Base-by-base conservation (phyloP, 495 filamentous ascomycete genomes). In the Podospora pseudopauciseta region DNA sequence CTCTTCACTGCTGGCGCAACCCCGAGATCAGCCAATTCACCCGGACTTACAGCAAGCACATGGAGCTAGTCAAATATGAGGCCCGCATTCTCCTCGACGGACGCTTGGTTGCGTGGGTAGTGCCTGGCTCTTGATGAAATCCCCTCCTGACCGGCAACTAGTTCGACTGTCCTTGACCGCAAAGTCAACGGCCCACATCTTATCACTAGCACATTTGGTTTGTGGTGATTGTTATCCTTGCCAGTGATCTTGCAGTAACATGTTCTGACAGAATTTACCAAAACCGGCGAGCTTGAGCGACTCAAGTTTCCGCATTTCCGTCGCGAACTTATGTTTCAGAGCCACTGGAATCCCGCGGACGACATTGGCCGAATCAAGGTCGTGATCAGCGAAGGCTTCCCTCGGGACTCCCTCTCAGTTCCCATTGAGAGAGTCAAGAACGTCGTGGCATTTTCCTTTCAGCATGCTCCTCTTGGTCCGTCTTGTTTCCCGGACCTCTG, bases 391-490 rank as follows among this genome's bases (percentile, higher is more conserved):
- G 92, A 95, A 69, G 92, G 91, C 0, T 90, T 92, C 69, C 76
- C 79, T 1, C 74, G 84, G 15, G 82, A 85, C 56, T 83, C 83
- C 5, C 60, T 79, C 9, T 74, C 79, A 9, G 75, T 79, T 9
- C 86, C 87, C 0, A 90, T 93, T 67, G 88, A 92, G 71, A 80
- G 88, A 56, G 83, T 91, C 70, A 91, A 88, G 72, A 91, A 93
- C 75, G 74, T 92, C 26, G 86, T 94, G 60, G 85, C 84, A 5
- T 93, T 97, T 75, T 89, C 92, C 6, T 97, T 96, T 71, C 92
- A 95, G 74, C 92, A 94, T 84, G 92, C 91, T 60, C 93, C 93
- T 5, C 77, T 91, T 28, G 84, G 92, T 94, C 79, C 76, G 83
- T 76, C 58, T 55, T 28, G 19, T 20, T 1, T 13, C 13, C n/a